These are phyloP conservation scores for Orbilia oligospora DNA, from an alignment of 2,329 filamentous ascomycete species.

Conservation along the genomic window DNA sequence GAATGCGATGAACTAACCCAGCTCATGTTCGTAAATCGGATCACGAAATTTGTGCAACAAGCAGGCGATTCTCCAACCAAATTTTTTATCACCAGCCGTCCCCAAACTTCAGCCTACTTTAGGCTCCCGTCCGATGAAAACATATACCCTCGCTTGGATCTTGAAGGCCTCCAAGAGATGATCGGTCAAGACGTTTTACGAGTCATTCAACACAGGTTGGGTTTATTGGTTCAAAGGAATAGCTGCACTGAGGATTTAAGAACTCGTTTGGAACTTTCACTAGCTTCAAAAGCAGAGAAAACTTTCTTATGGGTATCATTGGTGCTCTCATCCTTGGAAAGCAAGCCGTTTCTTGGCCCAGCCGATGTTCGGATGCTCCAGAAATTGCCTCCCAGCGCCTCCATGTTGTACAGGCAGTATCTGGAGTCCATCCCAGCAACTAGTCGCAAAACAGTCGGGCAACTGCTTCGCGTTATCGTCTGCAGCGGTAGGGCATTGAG, in stretches of 20 bases:
- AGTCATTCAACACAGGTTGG: slow-evolving; percentile 20
- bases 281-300: slow-evolving; percentile 14
- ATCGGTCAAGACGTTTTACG: slow-evolving; percentile 7
- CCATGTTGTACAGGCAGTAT: slow-evolving; percentile 5
- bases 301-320: slow-evolving; percentile 26
- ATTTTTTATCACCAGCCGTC: slow-evolving; percentile 26
- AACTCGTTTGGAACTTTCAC: neutral
- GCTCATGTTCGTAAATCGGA: neutral
- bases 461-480: slow-evolving; percentile 7
- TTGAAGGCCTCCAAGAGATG: neutral
- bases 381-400: neutral
- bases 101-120: neutral
- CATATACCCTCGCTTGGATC: neutral
- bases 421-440: slow-evolving; percentile 10
- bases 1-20: slow-evolving; percentile 19
- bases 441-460: neutral
- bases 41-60: slow-evolving; percentile 11
- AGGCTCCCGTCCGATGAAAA: neutral
- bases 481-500: slow-evolving; percentile 22
- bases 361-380: slow-evolving; percentile 2
- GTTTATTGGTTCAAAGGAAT: slow-evolving; percentile 9
- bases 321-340: slow-evolving; percentile 14
- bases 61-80: slow-evolving; percentile 10
- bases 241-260: slow-evolving; percentile 8
- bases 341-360: neutral